A percentile compares a stretch with the other conserved stretches of the same genome.
These are phyloP conservation scores for Omphalea diandra DNA, from an alignment of 441 rosid species.

Conservation along the genomic window DNA sequence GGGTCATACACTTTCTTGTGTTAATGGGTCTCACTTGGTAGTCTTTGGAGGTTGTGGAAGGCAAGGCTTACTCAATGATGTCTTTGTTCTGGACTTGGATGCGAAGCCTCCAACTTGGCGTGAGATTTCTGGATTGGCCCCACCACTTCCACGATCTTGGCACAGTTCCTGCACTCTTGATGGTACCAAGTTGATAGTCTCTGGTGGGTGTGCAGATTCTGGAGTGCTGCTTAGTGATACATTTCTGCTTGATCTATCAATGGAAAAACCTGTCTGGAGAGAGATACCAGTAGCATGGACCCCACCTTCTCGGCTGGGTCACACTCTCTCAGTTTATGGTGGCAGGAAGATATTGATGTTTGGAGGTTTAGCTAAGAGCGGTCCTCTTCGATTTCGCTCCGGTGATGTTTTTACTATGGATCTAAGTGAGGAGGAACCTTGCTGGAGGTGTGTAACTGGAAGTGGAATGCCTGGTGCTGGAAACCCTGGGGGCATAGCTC, in stretches of 20 bases:
- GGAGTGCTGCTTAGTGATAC: conserved; percentile 94
- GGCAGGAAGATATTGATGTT: conserved; percentile 89
- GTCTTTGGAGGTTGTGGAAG: conserved; percentile 97
- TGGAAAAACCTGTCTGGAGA: conserved; percentile 89
- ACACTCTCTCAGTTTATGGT: conserved; percentile 81
- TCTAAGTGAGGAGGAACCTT: conserved; percentile 82
- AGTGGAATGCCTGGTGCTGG: conserved; percentile 90
- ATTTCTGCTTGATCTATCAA: conserved; percentile 81
- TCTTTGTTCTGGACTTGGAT: conserved; percentile 85
- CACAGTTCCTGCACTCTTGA: conserved; percentile 98
- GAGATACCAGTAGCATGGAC: conserved; percentile 93
- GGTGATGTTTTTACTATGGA: conserved; percentile 94
- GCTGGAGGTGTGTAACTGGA: conserved; percentile 80
- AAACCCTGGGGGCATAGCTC: conserved; percentile 77
- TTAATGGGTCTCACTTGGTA: conserved; percentile 83
- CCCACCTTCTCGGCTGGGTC: conserved; percentile 95
- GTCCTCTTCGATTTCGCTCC: conserved; percentile 86
- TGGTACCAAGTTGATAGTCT: conserved; percentile 89
- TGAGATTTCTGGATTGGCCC: conserved; percentile 87
- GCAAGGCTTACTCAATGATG: conserved; percentile 90
- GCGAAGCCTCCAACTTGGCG: conserved; percentile 93
- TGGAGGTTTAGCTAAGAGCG: conserved; percentile 90
- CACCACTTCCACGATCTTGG: conserved; percentile 98
- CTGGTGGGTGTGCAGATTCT: conserved; percentile 97
- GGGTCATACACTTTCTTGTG: conserved; percentile 95